Evolutionary conservation across 1,139 yeast genomes (phyloP).

Genomic region (Protomyces gravidus): DNA sequence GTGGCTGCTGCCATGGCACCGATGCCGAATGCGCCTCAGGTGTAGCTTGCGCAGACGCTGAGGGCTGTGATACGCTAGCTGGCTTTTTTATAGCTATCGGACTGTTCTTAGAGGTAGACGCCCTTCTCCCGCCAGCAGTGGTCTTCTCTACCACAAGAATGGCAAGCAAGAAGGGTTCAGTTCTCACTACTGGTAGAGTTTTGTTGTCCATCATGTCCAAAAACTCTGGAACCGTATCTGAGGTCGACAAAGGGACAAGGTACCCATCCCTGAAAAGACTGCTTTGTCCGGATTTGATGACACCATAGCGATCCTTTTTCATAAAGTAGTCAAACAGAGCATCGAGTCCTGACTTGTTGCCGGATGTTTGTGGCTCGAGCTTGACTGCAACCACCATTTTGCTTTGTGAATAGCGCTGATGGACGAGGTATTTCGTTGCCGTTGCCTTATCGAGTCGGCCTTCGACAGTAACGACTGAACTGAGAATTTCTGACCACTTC

Average conservation of each 20-base stretch:
- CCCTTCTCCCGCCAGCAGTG: neutral
- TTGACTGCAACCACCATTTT: conserved; percentile 54
- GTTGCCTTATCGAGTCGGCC: conserved; percentile 56
- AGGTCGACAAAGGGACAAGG: conserved; percentile 47
- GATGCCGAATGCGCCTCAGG: neutral
- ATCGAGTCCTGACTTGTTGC: conserved; percentile 42
- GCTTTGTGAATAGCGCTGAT: conserved; percentile 46
- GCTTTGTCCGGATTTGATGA: conserved; percentile 46
- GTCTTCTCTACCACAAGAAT: conserved; percentile 48
- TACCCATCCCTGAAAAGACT: conserved; percentile 64
- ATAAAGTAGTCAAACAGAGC: conserved; percentile 54
- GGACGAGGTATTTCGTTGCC: conserved; percentile 55
- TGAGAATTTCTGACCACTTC: conserved; percentile 34
- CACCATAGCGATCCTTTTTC: conserved; percentile 56
- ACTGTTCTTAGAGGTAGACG: neutral
- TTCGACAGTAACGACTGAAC: conserved; percentile 47
- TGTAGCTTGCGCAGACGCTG: neutral
- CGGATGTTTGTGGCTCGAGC: conserved; percentile 38
- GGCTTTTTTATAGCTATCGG: neutral
- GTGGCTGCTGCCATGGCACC: conserved; percentile 3
- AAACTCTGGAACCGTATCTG: conserved; percentile 39
- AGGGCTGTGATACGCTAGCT: neutral
- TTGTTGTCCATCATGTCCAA: conserved; percentile 29
- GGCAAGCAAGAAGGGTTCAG: conserved; percentile 46
- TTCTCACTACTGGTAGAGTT: conserved; percentile 30